Conservation (phyloP, 768 basidiomycete genomes). For the Exsudoporus frostii region DNA sequence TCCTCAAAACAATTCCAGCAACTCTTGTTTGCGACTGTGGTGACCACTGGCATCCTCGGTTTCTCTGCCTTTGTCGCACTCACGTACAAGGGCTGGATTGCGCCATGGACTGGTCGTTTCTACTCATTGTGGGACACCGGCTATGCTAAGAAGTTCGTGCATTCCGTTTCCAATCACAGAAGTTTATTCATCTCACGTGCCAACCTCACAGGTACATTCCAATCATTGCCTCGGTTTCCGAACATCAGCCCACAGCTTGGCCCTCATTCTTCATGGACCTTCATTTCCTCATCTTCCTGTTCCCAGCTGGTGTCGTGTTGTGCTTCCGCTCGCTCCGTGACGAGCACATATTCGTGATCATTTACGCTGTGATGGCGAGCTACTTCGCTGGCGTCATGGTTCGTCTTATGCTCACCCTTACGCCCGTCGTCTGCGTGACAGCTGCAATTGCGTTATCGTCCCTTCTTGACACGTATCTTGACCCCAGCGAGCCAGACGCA, state of each 20-base stretch:
- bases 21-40: constrained; percentile 66
- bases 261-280: constrained; percentile 99
- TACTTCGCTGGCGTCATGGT: constrained; percentile 99
- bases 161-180: neutral
- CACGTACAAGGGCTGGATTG: constrained; percentile 93
- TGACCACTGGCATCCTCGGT: constrained; percentile 69
- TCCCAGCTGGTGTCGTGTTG: constrained; percentile 93
- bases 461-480: constrained; percentile 86
- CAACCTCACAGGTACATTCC: constrained; percentile 72
- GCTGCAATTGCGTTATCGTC: constrained; percentile 89
- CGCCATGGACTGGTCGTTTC: constrained; percentile 99
- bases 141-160: constrained; percentile 89
- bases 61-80: constrained; percentile 70
- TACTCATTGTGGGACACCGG: constrained; percentile 99
- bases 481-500: constrained; percentile 67
- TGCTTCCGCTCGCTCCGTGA: constrained; percentile 95
- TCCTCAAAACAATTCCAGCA: constrained; percentile 90
- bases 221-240: constrained; percentile 98
- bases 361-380: constrained; percentile 92
- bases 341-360: constrained; percentile 97
- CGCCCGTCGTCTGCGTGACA: constrained; percentile 93
- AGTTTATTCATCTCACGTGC: neutral
- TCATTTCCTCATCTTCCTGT: constrained; percentile 94
- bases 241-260: constrained; percentile 99
- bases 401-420: constrained; percentile 95